Evolutionary conservation across 2,329 filamentous ascomycete genomes (phyloP), one percentile per base, ranked within the genome.

Genomic region (Claviceps monticola): DNA sequence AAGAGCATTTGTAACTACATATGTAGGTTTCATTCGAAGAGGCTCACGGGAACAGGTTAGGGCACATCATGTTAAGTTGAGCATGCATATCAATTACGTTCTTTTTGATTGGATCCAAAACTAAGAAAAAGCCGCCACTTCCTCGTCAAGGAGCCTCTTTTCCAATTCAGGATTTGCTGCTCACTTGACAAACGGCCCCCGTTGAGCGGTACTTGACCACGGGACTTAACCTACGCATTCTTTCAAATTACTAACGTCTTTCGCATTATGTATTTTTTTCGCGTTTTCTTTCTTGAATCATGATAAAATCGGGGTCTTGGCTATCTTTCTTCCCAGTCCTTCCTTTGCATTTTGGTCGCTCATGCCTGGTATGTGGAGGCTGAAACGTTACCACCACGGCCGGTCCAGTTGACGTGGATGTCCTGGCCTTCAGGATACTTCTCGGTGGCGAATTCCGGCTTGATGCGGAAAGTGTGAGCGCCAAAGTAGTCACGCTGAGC

Each of bases 401-500:
- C 93, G 62, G 93, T 98, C 93, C 93, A 98, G 87, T 98, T 98
- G 72, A 97, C 89, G 81, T 98, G 93, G 68, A 91, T 93, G 71
- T 97, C 82, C 75, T 89, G 75, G 71, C 84, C 88, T 62, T 78
- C 81, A 59, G 83, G 84, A 77, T 94, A 95, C 74, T 88, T 89
- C 53, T 76, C 81, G 70, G 65, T 85, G 62, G 86, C 86, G 59
- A 62, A 65, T 74, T 91, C 86, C 55, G 87, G 85, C 84, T 93
- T 91, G 74, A 93, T 80, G 64, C 76, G 76, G 83, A 93, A 93
- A 60, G 87, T 93, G 78, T 93, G 87, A 58, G 87, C 87, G 70
- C 93, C 93, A 68, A 98, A 98, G 87, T 97, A 98, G 72, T 98
- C 93, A 78, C 93, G 87, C 81, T 98, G 93, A 53, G 91, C 93